Evolutionary conservation across 1,284 basidiomycete genomes (phyloP).

Genomic region (Cutaneotrichosporon sp.): DNA sequence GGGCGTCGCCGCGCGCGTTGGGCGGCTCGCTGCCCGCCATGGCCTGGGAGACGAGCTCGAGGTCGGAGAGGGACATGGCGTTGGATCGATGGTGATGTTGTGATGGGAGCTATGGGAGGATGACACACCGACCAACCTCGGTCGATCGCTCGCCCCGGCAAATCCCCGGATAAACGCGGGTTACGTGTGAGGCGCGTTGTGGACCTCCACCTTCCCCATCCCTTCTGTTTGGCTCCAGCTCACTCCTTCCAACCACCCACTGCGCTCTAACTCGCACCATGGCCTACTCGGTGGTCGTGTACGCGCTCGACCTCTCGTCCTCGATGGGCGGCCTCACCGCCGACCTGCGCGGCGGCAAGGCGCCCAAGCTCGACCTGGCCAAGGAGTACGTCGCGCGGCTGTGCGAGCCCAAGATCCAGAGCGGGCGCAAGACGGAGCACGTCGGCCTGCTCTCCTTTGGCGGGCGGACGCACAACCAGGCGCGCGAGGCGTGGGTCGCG

Average conservation of each 20-base stretch:
- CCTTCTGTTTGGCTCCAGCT: not conserved
- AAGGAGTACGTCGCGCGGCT: slow-evolving; percentile 84
- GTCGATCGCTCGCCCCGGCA: too few species aligned
- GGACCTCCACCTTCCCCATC: not conserved
- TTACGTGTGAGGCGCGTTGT: slow-evolving; percentile 9
- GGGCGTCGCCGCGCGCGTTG: slow-evolving; percentile 5
- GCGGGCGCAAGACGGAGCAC: slow-evolving; percentile 86
- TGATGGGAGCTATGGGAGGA: too few species aligned
- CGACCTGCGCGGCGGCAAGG: slow-evolving; percentile 62
- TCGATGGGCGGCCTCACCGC: slow-evolving; percentile 73
- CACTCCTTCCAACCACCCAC: not conserved
- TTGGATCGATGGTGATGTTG: too few species aligned
- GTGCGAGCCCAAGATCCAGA: slow-evolving; percentile 88
- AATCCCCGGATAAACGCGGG: slow-evolving; percentile 9
- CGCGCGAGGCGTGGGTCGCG: slow-evolving; percentile 56
- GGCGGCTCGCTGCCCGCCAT: slow-evolving; percentile 35
- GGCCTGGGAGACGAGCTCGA: slow-evolving; percentile 49
- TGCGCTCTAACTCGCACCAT: not conserved
- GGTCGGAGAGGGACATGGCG: slow-evolving; percentile 45
- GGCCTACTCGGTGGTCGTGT: slow-evolving; percentile 55
- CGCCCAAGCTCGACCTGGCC: slow-evolving; percentile 75
- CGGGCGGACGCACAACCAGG: slow-evolving; percentile 76
- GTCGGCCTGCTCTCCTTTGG: slow-evolving; percentile 85
- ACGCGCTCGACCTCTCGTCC: slow-evolving; percentile 80
- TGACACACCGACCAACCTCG: not conserved